Evolutionary conservation across 192 early-diverging fungal genomes (phyloP).

Genomic region (Spizellomyces punctatus): DNA sequence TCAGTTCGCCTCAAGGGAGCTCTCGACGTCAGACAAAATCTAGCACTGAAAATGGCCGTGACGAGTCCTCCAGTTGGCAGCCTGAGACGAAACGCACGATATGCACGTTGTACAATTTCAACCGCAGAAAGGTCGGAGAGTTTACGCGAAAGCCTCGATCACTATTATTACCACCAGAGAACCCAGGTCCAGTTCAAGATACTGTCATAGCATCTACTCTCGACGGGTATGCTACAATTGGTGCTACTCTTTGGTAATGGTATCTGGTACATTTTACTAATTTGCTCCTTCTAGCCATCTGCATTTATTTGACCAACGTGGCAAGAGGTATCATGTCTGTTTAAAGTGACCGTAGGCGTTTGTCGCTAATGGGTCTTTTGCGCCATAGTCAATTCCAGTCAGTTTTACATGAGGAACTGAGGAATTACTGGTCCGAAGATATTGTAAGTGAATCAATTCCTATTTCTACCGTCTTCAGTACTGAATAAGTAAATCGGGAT

Average conservation of each 20-base stretch:
- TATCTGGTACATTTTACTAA: too few relatives aligned
- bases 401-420: slow-evolving; percentile 7
- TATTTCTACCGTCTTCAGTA: background rate
- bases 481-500: background rate
- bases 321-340: too few relatives aligned
- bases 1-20: background rate
- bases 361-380: too few relatives aligned
- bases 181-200: background rate
- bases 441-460: background rate
- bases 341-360: too few relatives aligned
- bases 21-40: background rate
- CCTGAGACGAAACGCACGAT: background rate
- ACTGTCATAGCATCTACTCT: slow-evolving; percentile 20
- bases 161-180: slow-evolving; percentile 10
- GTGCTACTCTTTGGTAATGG: background rate
- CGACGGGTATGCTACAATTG: background rate
- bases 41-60: background rate
- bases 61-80: background rate
- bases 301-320: too few relatives aligned
- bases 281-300: too few relatives aligned
- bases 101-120: slow-evolving; percentile 3
- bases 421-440: slow-evolving; percentile 24
- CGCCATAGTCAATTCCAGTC: background rate
- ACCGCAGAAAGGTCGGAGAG: background rate
- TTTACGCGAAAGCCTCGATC: slow-evolving; percentile 19